A percentile compares a stretch with the other conserved stretches of the same genome.
These are phyloP conservation scores for Apiotrichum brassicae DNA, from an alignment of 1,284 basidiomycete species.

Conservation along the genomic window DNA sequence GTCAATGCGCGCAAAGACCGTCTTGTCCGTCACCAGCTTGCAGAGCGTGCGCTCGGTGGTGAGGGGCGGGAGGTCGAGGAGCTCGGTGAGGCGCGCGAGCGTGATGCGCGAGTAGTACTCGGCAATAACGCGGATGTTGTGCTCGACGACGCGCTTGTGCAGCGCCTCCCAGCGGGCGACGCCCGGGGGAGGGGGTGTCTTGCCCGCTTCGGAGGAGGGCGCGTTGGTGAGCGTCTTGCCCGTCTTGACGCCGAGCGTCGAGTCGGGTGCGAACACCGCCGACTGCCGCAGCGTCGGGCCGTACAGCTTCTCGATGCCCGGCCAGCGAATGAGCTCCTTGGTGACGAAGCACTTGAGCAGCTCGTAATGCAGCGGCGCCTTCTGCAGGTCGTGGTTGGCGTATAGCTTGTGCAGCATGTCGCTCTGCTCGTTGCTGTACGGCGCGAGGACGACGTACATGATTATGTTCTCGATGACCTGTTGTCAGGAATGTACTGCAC, in stretches of 20 bases:
- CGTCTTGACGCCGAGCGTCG: conserved; percentile 37
- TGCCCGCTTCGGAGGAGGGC: not conserved
- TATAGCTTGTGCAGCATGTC: conserved; percentile 91
- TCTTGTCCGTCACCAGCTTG: conserved; percentile 81
- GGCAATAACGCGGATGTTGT: conserved; percentile 93
- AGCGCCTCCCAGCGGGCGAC: conserved; percentile 90
- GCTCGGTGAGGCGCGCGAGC: conserved; percentile 68
- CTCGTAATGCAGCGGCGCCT: conserved; percentile 80
- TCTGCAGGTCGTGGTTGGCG: conserved; percentile 66
- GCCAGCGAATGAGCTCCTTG: conserved; percentile 95
- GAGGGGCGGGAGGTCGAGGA: conserved; percentile 76
- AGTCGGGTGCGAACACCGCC: conserved; percentile 62
- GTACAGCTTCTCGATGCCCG: conserved; percentile 87
- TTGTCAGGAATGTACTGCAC: not conserved
- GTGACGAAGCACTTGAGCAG: conserved; percentile 95
- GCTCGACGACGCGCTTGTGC: conserved; percentile 93
- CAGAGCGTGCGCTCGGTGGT: conserved; percentile 84
- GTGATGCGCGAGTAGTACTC: conserved; percentile 94
- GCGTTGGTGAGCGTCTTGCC: conserved; percentile 33
- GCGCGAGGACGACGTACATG: conserved; percentile 86
- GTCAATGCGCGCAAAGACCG: conserved; percentile 90
- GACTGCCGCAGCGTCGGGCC: conserved; percentile 74
- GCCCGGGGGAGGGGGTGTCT: conserved; percentile 33
- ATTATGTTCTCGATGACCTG: conserved; percentile 89
- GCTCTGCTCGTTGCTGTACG: conserved; percentile 94